Base-by-base conservation (phyloP, 495 filamentous ascomycete species). In the Parathielavia appendiculata region DNA sequence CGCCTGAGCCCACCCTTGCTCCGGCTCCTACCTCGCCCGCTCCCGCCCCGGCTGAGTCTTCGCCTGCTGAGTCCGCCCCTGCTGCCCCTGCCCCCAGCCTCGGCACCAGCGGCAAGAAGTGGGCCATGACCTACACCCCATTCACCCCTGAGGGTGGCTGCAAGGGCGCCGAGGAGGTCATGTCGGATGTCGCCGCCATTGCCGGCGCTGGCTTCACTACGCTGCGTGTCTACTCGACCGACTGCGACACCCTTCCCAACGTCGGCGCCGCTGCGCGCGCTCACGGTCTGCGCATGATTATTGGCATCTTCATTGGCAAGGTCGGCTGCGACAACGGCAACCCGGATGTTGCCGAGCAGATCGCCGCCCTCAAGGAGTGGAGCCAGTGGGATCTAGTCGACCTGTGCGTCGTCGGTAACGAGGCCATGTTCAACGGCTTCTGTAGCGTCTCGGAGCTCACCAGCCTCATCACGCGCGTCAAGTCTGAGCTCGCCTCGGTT, bases 71-170 rank as follows among this genome's bases (percentile, higher is more conserved):
- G 32, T 44, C 51, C 19, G 20, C 57, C 13, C 39, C 56, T 44
- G 44, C 61, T 5, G 51, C 61, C 26, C 59, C 71, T 12, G 58
- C 65, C 57, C 44, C 41, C 20, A 26, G 22, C 36, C 65, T 68
- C 40, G 76, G 75, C 66, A 76, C 74, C 51, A 76, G 74, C 60
- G 79, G 79, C 53, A 71, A 79, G 72, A 79, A 84, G 69, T 96
- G 88, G 86, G 89, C 86, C 77, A 90, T 97, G 68, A 90, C 93
- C 63, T 97, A 96, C 83, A 91, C 90, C 41, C 90, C 92, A 19
- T 97, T 91, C 78, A 76, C 76, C 66, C 58, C 66, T 50, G 53
- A 60, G 59, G 77, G 84, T 65, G 63, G 67, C 16, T 97, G 92
- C 87, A 91, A 90, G 85, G 60, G 65, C 67, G 72, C 79, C 56